phyloP scores from a whole-genome alignment of 2,329 filamentous ascomycete genomes.

The Beauveria caledonica region DNA sequence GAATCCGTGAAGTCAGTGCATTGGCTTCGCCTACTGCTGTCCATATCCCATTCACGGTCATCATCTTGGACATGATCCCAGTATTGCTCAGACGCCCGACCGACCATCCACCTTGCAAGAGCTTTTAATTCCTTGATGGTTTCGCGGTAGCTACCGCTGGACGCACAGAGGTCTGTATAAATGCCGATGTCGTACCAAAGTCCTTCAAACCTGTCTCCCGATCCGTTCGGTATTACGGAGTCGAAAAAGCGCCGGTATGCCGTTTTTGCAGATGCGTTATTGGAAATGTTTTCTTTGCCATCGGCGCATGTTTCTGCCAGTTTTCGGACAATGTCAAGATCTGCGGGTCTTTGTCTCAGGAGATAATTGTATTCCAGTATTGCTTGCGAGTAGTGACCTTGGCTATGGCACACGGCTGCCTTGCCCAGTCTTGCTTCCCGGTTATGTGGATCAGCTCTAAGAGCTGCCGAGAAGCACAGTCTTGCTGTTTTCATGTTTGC shows the following conservation, averaged over 20 bases:
- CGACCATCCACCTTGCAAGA: slow-evolving; percentile 74
- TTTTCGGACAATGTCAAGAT: slow-evolving; percentile 47
- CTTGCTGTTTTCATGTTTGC: slow-evolving; percentile 45
- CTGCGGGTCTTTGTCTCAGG: slow-evolving; percentile 42
- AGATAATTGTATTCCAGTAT: slow-evolving; percentile 49
- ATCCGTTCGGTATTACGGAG: slow-evolving; percentile 27
- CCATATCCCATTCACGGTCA: slow-evolving; percentile 82
- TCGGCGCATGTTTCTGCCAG: slow-evolving; percentile 50
- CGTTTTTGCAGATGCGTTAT: slow-evolving; percentile 32
- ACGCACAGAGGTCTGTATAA: slow-evolving; percentile 72
- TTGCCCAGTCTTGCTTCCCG: slow-evolving; percentile 51
- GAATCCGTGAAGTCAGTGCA: slow-evolving; percentile 52
- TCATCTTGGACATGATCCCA: slow-evolving; percentile 70
- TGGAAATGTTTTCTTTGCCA: slow-evolving; percentile 35
- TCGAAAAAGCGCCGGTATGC: slow-evolving; percentile 43
- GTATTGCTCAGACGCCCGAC: slow-evolving; percentile 61
- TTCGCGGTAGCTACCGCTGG: slow-evolving; percentile 51
- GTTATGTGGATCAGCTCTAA: slow-evolving; percentile 49
- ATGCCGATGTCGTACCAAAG: slow-evolving; percentile 80
- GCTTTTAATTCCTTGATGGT: slow-evolving; percentile 64
- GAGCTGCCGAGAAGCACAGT: slow-evolving; percentile 51
- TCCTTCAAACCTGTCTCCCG: slow-evolving; percentile 29
- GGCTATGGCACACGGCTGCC: slow-evolving; percentile 48
- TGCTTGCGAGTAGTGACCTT: slow-evolving; percentile 45
- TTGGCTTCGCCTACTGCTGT: slow-evolving; percentile 55